A percentile compares a stretch with the other conserved stretches of the same genome.
phyloP scores from a whole-genome alignment of 208 protist species.

The Trypanosoma avium region DNA sequence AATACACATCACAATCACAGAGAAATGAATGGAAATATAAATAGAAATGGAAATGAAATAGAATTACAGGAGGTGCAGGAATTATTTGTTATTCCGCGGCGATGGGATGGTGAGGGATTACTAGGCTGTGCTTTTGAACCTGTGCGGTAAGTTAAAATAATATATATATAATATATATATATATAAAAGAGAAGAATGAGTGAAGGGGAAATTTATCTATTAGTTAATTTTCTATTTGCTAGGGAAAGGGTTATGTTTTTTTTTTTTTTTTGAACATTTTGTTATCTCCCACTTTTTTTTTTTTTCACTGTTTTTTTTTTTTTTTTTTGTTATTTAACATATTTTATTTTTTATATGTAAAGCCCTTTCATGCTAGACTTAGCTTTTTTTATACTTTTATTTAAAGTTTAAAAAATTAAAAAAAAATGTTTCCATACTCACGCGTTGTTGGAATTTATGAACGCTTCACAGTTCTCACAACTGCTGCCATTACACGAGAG shows the following conservation, averaged over 20 bases:
- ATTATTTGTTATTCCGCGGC: constrained; percentile 61
- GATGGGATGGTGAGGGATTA: constrained; percentile 65
- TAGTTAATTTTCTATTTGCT: background rate
- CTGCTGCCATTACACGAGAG: constrained; percentile 20
- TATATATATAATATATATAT: constrained; percentile 1
- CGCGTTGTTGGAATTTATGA: constrained; percentile 26
- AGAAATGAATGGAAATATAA: background rate
- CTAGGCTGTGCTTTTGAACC: constrained; percentile 76
- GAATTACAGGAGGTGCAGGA: constrained; percentile 33
- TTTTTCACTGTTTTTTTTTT: constrained; percentile 9
- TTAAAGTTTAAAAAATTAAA: background rate
- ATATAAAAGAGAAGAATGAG: no score
- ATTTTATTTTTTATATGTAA: background rate
- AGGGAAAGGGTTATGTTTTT: no score
- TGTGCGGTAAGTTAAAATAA: background rate
- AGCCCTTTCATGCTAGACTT: background rate
- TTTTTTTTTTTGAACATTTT: background rate
- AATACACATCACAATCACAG: no score
- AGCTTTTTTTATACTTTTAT: background rate
- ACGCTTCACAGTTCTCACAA: constrained; percentile 24
- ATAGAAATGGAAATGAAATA: constrained; percentile 10
- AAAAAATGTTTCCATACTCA: constrained; percentile 13
- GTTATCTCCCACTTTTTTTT: background rate
- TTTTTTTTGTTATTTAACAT: background rate
- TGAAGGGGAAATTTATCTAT: no score